These are phyloP conservation scores for Mortierella sp. DNA, from an alignment of 371 early-diverging fungal genomes.

Conservation along the genomic window DNA sequence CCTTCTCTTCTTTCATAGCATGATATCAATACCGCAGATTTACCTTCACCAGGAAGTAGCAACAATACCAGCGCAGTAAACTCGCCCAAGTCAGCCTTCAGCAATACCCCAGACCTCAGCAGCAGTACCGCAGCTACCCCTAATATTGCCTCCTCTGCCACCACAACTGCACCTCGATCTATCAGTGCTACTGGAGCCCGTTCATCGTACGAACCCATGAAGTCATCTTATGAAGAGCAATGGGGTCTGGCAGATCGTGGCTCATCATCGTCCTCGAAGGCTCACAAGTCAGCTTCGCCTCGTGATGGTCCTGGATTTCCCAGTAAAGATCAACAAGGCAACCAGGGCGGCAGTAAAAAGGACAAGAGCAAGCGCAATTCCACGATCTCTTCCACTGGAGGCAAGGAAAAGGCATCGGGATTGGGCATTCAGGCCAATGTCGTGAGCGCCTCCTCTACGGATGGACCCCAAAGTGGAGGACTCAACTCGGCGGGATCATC, in stretches of 20 bases:
- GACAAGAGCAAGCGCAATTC: constrained; percentile 50
- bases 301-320: constrained; percentile 66
- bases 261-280: constrained; percentile 20
- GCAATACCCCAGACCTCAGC: constrained; percentile 45
- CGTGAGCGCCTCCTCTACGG: constrained; percentile 14
- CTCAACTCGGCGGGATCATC: constrained; percentile 24
- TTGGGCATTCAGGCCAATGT: constrained; percentile 50
- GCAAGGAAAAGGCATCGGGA: constrained; percentile 39
- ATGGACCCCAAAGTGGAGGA: constrained; percentile 31
- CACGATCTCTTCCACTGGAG: constrained; percentile 21
- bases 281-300: constrained; percentile 40
- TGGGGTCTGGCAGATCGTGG: constrained; percentile 46
- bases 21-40: constrained; percentile 42
- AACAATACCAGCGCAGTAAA: constrained; percentile 31
- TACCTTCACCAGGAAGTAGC: constrained; percentile 47
- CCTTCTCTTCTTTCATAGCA: constrained; percentile 22
- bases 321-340: constrained; percentile 25
- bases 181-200: constrained; percentile 38
- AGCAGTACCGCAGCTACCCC: constrained; percentile 14
- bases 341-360: constrained; percentile 40
- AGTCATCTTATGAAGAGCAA: constrained; percentile 54
- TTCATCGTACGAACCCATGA: constrained; percentile 56
- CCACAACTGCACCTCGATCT: constrained; percentile 37
- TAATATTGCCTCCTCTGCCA: constrained; percentile 9
- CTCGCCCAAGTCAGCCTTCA: constrained; percentile 50